Base-by-base conservation (phyloP, 73 alveolate species). In the Paramecium sonneborni region DNA sequence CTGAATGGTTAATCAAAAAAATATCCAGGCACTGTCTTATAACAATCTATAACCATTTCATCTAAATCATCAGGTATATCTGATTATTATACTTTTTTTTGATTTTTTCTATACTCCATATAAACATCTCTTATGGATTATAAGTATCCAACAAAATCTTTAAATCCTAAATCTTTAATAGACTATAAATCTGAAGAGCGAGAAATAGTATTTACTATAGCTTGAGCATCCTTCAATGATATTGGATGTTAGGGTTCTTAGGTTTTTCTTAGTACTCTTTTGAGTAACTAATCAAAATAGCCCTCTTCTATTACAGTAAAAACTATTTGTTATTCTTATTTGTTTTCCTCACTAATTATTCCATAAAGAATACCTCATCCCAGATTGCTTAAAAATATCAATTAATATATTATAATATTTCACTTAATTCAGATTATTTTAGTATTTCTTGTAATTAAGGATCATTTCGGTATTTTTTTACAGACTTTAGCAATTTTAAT, bases 71-170 rank as follows among this genome's bases (percentile, higher is more conserved):
- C 76, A 18, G 69, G 76, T 1, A 24, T 34, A 30, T 79, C 90
- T 43, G 44, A 14, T 2, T 20, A 12, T 24, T 39, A n/a, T 10
- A 24, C 76, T 44, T 38, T 23, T 43, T 39, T 39, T 44, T 43
- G 41, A 41, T 20, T 20, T 79, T 79, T 79, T 44, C 90, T 79
- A 79, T 39, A 79, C 55, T 79, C 90, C 9, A 79, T 20, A 79
- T 79, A 79, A 24, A 30, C 76, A 43, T 44, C 55, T 21, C 34
- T 46, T 43, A 79, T 79, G 5, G 90, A 79, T 44, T 24, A 18
- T 48, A 79, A 79, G 55, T 79, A 79, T 11, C 18, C 55, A 32
- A 79, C 76, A 79, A 79, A 79, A 79, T 79, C 90, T 9, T 79
- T 23, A 26, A 79, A 79, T 43, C 76, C 69, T 14, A 79, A 34